Percentiles rank a stretch among this genome's conserved stretches.
These are phyloP conservation scores for Hortaea sp. DNA, from an alignment of 2,329 filamentous ascomycete genomes.

Conservation along the genomic window DNA sequence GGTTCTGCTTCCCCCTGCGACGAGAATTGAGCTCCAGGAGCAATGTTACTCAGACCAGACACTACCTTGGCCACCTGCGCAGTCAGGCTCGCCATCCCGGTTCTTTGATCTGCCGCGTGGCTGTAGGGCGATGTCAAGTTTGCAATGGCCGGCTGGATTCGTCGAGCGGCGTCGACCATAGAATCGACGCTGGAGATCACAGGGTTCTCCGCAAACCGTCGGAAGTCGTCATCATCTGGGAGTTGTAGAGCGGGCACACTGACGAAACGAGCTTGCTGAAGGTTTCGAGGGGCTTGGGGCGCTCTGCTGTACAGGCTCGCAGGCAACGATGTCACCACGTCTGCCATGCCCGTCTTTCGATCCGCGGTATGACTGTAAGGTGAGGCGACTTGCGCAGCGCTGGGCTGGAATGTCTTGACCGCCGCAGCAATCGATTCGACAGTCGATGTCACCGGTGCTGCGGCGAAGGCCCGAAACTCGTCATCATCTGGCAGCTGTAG, in stretches of 20 bases:
- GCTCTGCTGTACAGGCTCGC: background rate
- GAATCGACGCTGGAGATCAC: background rate
- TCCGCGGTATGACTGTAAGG: background rate
- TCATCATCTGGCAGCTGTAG: background rate
- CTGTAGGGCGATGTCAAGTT: slow-evolving; percentile 1
- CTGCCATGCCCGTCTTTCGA: background rate
- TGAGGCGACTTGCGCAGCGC: background rate
- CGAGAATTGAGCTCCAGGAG: too few relatives aligned
- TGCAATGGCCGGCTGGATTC: background rate
- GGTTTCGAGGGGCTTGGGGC: background rate
- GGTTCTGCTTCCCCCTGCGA: background rate
- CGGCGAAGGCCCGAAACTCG: background rate
- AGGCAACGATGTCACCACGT: background rate
- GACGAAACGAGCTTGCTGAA: background rate
- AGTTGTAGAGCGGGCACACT: background rate
- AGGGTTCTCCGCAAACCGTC: background rate
- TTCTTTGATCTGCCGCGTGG: slow-evolving; percentile 1
- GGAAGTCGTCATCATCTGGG: background rate
- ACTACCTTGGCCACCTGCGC: background rate
- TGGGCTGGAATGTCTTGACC: background rate
- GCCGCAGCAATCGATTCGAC: background rate
- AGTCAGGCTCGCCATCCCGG: background rate
- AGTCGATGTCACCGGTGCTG: background rate
- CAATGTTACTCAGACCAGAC: too few relatives aligned
- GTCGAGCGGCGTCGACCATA: background rate